Evolutionary conservation across 305 asterid genomes (phyloP).

Genomic region (Andrographis paniculata): DNA sequence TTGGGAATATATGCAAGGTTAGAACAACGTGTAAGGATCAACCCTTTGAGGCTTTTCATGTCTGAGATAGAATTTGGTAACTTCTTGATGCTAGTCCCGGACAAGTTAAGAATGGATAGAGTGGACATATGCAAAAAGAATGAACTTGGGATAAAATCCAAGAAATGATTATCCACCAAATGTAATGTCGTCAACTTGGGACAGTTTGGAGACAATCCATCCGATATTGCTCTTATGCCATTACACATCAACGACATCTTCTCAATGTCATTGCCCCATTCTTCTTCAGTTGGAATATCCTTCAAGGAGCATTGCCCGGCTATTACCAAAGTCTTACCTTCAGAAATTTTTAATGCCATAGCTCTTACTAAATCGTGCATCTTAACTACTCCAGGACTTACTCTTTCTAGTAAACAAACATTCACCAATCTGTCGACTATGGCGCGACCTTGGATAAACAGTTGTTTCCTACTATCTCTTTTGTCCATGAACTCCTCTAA

Average conservation of each 20-base stretch:
- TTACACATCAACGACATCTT: constrained; percentile 6
- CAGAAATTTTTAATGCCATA: constrained; percentile 4
- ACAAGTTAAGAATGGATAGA: constrained; percentile 11
- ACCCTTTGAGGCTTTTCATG: no score
- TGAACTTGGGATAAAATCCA: constrained; percentile 2
- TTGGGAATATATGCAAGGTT: no score
- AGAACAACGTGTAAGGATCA: no score
- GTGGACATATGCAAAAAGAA: constrained; percentile 5
- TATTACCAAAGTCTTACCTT: constrained; percentile 13
- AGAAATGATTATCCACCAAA: neutral
- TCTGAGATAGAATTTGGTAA: no score
- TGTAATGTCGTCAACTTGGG: constrained; percentile 11
- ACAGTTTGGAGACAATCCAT: constrained; percentile 3
- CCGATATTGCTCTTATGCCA: neutral
- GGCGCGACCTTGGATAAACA: neutral
- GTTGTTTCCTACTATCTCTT: neutral
- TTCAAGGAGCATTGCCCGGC: constrained; percentile 3
- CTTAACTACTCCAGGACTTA: neutral
- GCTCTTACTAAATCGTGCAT: constrained; percentile 12
- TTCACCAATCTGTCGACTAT: constrained; percentile 2
- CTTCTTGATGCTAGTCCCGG: neutral
- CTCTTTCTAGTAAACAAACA: neutral
- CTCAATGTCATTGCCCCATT: constrained; percentile 3
- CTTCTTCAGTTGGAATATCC: constrained; percentile 11
- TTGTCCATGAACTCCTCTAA: constrained; percentile 1